phyloP scores from a whole-genome alignment of 2,329 filamentous ascomycete genomes.

The Aspergillus sojae region DNA sequence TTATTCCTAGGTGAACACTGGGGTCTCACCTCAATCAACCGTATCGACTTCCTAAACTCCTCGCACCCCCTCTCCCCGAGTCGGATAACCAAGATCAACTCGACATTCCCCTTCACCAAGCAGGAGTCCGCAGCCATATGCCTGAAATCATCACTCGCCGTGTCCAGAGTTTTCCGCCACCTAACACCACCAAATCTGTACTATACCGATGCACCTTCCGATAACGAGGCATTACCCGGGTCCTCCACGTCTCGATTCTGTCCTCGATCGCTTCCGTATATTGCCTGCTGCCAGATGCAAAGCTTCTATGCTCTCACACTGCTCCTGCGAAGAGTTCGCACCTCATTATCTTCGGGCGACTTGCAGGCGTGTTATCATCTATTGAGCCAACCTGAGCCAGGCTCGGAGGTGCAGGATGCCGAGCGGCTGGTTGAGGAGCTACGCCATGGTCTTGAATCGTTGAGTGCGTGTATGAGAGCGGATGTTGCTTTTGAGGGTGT shows the following conservation, averaged over 20 bases:
- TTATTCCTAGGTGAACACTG: conserved; percentile 28
- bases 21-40: conserved; percentile 25
- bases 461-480: conserved; percentile 20
- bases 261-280: conserved; percentile 25
- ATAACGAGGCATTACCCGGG: neutral
- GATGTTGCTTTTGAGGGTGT: conserved; percentile 29
- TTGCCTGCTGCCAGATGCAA: conserved; percentile 28
- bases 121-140: conserved; percentile 28
- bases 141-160: conserved; percentile 25
- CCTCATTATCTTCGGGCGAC: conserved; percentile 19
- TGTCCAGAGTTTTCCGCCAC: conserved; percentile 22
- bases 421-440: conserved; percentile 28
- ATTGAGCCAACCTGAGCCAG: conserved; percentile 20
- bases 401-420: conserved; percentile 25
- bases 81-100: conserved; percentile 6
- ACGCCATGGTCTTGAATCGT: conserved; percentile 20
- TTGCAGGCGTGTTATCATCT: conserved; percentile 25
- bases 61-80: neutral
- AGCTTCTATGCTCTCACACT: conserved; percentile 27
- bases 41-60: conserved; percentile 5
- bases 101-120: conserved; percentile 27
- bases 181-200: conserved; percentile 16
- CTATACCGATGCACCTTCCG: neutral
- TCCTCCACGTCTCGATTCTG: neutral
- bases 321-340: conserved; percentile 25